Evolutionary conservation across 495 filamentous ascomycete species (phyloP).

Genomic region (Emericellopsis terricola): DNA sequence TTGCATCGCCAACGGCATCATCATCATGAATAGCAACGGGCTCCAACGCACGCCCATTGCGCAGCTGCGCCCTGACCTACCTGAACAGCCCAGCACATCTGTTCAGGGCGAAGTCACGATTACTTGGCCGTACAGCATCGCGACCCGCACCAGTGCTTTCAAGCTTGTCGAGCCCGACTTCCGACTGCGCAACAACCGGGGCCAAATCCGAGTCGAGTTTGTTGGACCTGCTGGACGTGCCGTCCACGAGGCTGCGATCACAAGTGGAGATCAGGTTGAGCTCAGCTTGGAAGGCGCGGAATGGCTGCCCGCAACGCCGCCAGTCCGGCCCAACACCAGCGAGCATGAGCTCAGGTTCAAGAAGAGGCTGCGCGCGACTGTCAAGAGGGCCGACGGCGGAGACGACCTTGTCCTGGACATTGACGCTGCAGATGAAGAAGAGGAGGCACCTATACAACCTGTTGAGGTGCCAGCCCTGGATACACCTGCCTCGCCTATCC

Average conservation of each 20-base stretch:
- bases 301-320: slow-evolving; percentile 31
- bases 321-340: slow-evolving; percentile 43
- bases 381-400: slow-evolving; percentile 18
- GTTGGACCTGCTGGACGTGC: slow-evolving; percentile 50
- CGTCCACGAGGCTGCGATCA: slow-evolving; percentile 45
- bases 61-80: slow-evolving; percentile 40
- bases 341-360: slow-evolving; percentile 58
- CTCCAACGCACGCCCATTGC: slow-evolving; percentile 36
- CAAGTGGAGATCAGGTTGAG: slow-evolving; percentile 58
- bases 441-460: slow-evolving; percentile 2
- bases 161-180: slow-evolving; percentile 76
- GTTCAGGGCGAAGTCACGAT: slow-evolving; percentile 55
- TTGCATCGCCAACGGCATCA: neutral
- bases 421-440: slow-evolving; percentile 17
- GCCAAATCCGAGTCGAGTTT: slow-evolving; percentile 73
- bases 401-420: slow-evolving; percentile 24
- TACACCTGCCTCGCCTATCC: neutral
- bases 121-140: slow-evolving; percentile 80
- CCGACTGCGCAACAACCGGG: slow-evolving; percentile 55
- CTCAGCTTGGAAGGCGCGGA: slow-evolving; percentile 48
- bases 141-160: slow-evolving; percentile 50
- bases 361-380: slow-evolving; percentile 39
- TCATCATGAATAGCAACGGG: slow-evolving; percentile 8
- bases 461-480: slow-evolving; percentile 2
- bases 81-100: slow-evolving; percentile 12